These are phyloP conservation scores for Thelonectria olida DNA, from an alignment of 2,329 filamentous ascomycete genomes.

Conservation along the genomic window DNA sequence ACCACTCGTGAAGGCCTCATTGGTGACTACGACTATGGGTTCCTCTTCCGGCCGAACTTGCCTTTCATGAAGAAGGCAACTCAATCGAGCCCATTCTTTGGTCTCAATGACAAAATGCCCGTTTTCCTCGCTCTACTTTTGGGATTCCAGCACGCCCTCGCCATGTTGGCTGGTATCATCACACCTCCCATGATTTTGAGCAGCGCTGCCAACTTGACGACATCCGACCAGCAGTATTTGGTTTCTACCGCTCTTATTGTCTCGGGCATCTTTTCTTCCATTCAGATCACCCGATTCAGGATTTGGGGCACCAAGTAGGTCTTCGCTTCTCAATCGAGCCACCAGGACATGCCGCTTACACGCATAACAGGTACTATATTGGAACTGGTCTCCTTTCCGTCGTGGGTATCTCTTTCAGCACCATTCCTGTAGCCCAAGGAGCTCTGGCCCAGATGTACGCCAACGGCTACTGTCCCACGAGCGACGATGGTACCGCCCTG, in stretches of 20 bases:
- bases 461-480: constrained; percentile 72
- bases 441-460: constrained; percentile 81
- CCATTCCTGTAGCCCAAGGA: constrained; percentile 61
- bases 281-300: constrained; percentile 83
- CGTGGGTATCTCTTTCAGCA: constrained; percentile 64
- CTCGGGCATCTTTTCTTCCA: constrained; percentile 75
- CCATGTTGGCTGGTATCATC: constrained; percentile 81
- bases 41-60: constrained; percentile 83
- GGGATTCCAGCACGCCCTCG: constrained; percentile 81
- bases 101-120: constrained; percentile 82
- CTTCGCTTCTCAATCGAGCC: not conserved
- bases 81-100: constrained; percentile 77
- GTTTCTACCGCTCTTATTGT: constrained; percentile 83
- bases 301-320: constrained; percentile 70
- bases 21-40: constrained; percentile 89
- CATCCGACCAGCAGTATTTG: constrained; percentile 75
- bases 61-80: constrained; percentile 77
- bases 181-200: constrained; percentile 80
- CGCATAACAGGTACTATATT: constrained; percentile 69
- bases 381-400: constrained; percentile 84
- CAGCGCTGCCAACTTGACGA: constrained; percentile 69
- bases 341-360: constrained; percentile 6
- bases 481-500: constrained; percentile 69
- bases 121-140: constrained; percentile 77
- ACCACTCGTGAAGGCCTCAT: constrained; percentile 76